Conservation (phyloP, 768 basidiomycete genomes). For the Boletus sp. region DNA sequence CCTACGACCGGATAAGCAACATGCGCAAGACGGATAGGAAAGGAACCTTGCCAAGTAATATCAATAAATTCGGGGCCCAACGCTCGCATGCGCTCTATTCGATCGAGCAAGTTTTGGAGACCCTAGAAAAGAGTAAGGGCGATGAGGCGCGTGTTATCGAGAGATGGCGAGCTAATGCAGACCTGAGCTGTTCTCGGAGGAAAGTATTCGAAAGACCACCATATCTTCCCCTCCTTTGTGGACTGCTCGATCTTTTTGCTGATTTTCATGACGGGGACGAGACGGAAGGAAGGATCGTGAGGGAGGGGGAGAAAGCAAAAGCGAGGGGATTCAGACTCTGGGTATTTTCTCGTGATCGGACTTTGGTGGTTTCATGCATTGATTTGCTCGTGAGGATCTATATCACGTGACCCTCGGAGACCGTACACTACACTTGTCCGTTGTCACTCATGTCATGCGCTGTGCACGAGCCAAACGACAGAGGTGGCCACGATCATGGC, state of each 20-base stretch:
- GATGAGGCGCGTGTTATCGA: neutral
- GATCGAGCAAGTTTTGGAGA: constrained; percentile 92
- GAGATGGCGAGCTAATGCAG: constrained; percentile 11
- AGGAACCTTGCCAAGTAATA: constrained; percentile 75
- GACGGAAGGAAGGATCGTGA: constrained; percentile 23
- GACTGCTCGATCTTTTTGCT: constrained; percentile 90
- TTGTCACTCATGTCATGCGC: neutral
- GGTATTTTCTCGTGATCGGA: constrained; percentile 25
- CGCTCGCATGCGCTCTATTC: constrained; percentile 96
- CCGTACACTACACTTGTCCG: neutral
- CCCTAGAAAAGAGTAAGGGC: constrained; percentile 8
- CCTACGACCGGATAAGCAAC: constrained; percentile 43
- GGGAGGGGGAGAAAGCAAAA: constrained; percentile 8
- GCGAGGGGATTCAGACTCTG: neutral
- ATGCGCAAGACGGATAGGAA: neutral
- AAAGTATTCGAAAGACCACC: constrained; percentile 99
- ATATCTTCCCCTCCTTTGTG: constrained; percentile 77
- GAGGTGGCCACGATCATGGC: constrained; percentile 49
- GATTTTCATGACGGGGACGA: constrained; percentile 70
- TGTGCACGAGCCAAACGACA: constrained; percentile 44
- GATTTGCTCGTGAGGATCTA: neutral
- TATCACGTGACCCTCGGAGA: constrained; percentile 19
- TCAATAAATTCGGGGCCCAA: constrained; percentile 97
- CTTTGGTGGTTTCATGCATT: constrained; percentile 3
- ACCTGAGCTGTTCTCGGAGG: constrained; percentile 95